phyloP scores from a whole-genome alignment of 2,329 filamentous ascomycete species.

The Claviceps sp. region DNA sequence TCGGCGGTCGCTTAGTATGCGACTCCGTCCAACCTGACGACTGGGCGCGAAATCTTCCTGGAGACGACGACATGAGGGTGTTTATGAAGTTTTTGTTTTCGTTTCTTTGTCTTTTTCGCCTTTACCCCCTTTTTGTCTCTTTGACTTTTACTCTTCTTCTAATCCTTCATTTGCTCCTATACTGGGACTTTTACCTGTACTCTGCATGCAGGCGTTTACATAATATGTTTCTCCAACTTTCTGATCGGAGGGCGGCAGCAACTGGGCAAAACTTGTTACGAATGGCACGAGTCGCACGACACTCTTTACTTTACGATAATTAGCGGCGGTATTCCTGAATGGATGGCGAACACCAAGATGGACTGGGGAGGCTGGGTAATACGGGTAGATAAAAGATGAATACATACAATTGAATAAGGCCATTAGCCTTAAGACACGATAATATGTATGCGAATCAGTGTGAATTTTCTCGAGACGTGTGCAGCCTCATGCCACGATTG shows the following conservation, averaged over 20 bases:
- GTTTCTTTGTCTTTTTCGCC: background rate
- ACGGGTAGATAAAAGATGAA: background rate
- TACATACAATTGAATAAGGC: background rate
- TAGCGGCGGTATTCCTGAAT: background rate
- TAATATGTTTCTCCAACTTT: conserved; percentile 1
- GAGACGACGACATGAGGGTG: background rate
- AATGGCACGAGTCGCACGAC: background rate
- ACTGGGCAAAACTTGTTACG: background rate
- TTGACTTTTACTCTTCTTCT: background rate
- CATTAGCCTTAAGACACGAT: background rate
- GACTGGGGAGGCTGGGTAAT: background rate
- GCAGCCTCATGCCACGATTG: too few species aligned
- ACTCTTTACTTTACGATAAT: background rate
- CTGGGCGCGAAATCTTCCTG: background rate
- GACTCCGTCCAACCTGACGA: background rate
- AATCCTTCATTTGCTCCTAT: background rate
- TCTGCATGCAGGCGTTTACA: conserved; percentile 1
- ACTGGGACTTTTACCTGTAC: too few species aligned
- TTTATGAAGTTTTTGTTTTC: background rate
- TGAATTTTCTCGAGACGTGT: too few species aligned
- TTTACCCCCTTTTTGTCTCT: background rate
- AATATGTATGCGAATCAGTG: too few species aligned
- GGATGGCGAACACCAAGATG: background rate
- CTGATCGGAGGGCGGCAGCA: background rate
- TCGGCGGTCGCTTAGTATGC: conserved; percentile 13